Evolutionary conservation across 1,139 yeast species (phyloP).

Genomic region (Wickerhamomyces sp.): DNA sequence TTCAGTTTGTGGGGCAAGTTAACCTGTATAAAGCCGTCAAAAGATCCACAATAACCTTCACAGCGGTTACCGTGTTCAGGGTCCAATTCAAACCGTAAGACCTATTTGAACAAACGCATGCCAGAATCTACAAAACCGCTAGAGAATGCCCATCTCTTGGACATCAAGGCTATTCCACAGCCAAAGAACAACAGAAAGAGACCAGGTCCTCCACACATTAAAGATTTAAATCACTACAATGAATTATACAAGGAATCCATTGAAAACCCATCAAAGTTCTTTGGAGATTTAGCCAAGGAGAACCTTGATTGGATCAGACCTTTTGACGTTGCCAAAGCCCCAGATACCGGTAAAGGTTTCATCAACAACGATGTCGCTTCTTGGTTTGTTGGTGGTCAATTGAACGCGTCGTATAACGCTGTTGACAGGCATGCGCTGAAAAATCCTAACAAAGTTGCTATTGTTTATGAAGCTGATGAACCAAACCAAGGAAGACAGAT

Average conservation of each 20-base stretch:
- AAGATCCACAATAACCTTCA: too few relatives aligned
- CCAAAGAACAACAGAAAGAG: slow-evolving; percentile 26
- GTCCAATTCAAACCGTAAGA: too few relatives aligned
- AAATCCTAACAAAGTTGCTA: slow-evolving; percentile 70
- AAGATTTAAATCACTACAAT: slow-evolving; percentile 48
- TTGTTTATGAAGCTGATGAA: slow-evolving; percentile 78
- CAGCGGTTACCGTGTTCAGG: too few relatives aligned
- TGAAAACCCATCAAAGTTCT: slow-evolving; percentile 59
- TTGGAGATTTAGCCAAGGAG: slow-evolving; percentile 55
- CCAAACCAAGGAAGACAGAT: slow-evolving; percentile 57
- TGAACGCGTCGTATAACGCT: slow-evolving; percentile 73
- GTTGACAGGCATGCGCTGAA: slow-evolving; percentile 76
- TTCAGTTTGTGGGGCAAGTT: too few relatives aligned
- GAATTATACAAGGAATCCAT: slow-evolving; percentile 61
- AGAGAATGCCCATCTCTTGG: slow-evolving; percentile 25
- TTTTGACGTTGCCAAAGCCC: slow-evolving; percentile 54
- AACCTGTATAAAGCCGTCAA: too few relatives aligned
- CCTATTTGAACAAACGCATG: slow-evolving; percentile 7
- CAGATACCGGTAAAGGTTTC: slow-evolving; percentile 46
- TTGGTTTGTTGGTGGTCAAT: slow-evolving; percentile 74
- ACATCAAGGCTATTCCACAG: slow-evolving; percentile 20
- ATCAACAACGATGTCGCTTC: slow-evolving; percentile 63
- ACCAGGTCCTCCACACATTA: slow-evolving; percentile 27
- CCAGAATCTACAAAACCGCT: slow-evolving; percentile 20
- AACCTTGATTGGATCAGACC: slow-evolving; percentile 59